phyloP scores from a whole-genome alignment of 2,329 filamentous ascomycete species.

The Daldinia sp. region DNA sequence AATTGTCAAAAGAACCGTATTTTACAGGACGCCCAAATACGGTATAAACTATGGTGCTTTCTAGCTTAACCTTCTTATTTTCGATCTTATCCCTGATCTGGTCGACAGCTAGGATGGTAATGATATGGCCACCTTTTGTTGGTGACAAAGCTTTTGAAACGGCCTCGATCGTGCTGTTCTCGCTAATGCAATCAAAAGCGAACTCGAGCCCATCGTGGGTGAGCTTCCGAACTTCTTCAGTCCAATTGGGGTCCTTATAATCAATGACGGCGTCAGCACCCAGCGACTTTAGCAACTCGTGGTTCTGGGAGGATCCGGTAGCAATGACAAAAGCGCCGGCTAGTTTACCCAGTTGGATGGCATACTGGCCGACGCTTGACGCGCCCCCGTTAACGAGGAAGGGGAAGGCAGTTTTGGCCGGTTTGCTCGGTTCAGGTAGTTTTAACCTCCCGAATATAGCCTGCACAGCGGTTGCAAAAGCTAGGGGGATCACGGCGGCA shows the following conservation, averaged over 20 bases:
- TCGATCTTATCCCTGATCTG: slow-evolving; percentile 36
- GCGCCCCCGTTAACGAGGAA: slow-evolving; percentile 49
- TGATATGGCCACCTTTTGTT: slow-evolving; percentile 49
- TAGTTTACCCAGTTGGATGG: slow-evolving; percentile 49
- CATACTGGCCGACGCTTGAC: slow-evolving; percentile 48
- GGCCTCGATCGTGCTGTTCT: slow-evolving; percentile 44
- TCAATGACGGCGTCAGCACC: slow-evolving; percentile 49
- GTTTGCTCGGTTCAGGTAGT: slow-evolving; percentile 50
- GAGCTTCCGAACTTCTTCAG: slow-evolving; percentile 70
- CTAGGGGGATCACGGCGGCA: slow-evolving; percentile 51
- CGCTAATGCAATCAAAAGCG: slow-evolving; percentile 50
- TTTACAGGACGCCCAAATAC: slow-evolving; percentile 48
- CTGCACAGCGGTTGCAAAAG: slow-evolving; percentile 60
- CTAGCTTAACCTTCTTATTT: slow-evolving; percentile 48
- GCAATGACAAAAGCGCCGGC: slow-evolving; percentile 48
- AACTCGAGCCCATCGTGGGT: slow-evolving; percentile 66
- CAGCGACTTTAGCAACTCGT: slow-evolving; percentile 43
- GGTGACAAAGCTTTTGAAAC: slow-evolving; percentile 48
- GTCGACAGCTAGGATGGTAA: slow-evolving; percentile 45
- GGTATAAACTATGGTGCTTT: slow-evolving; percentile 52
- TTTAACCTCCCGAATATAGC: slow-evolving; percentile 50
- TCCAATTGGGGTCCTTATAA: slow-evolving; percentile 60
- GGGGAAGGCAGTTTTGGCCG: slow-evolving; percentile 51
- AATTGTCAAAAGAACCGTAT: slow-evolving; percentile 48
- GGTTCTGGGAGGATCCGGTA: slow-evolving; percentile 47